Conservation (phyloP, 2,329 filamentous ascomycete genomes). For the Aureobasidium sp. region DNA sequence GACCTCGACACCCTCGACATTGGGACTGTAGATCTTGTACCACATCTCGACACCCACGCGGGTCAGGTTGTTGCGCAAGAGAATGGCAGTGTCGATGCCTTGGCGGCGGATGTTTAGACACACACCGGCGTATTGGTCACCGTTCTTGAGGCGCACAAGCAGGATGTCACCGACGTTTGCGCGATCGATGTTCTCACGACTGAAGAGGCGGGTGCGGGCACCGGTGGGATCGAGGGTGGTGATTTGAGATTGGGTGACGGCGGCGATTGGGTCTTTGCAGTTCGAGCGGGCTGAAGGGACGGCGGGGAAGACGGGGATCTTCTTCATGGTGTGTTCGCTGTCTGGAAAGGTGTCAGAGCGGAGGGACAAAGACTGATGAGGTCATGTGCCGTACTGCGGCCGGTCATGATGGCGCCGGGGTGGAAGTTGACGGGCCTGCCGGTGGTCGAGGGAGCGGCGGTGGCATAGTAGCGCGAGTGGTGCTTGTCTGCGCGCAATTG, state of each 20-base stretch:
- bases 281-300: slow-evolving; percentile 47
- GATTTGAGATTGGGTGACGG: slow-evolving; percentile 62
- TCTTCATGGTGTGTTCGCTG: slow-evolving; percentile 19
- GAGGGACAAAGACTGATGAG: too few species aligned
- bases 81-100: slow-evolving; percentile 74
- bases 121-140: slow-evolving; percentile 84
- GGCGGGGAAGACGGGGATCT: slow-evolving; percentile 36
- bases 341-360: slow-evolving; percentile 7
- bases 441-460: slow-evolving; percentile 35
- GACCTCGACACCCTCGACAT: slow-evolving; percentile 84
- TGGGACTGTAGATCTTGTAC: slow-evolving; percentile 89
- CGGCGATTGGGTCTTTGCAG: slow-evolving; percentile 59
- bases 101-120: slow-evolving; percentile 76
- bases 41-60: slow-evolving; percentile 92
- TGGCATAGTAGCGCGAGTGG: slow-evolving; percentile 18
- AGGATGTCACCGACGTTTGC: slow-evolving; percentile 84
- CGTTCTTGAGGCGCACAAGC: slow-evolving; percentile 74
- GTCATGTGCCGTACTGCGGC: slow-evolving; percentile 14
- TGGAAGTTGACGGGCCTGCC: slow-evolving; percentile 17
- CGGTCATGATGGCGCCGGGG: slow-evolving; percentile 18
- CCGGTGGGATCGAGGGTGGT: slow-evolving; percentile 73
- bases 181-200: slow-evolving; percentile 64
- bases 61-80: slow-evolving; percentile 79
- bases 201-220: slow-evolving; percentile 73
- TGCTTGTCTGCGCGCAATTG: slow-evolving; percentile 39